A percentile compares a stretch with the other conserved stretches of the same genome.
phyloP scores from a whole-genome alignment of 768 basidiomycete genomes.

The Russula vinacea region DNA sequence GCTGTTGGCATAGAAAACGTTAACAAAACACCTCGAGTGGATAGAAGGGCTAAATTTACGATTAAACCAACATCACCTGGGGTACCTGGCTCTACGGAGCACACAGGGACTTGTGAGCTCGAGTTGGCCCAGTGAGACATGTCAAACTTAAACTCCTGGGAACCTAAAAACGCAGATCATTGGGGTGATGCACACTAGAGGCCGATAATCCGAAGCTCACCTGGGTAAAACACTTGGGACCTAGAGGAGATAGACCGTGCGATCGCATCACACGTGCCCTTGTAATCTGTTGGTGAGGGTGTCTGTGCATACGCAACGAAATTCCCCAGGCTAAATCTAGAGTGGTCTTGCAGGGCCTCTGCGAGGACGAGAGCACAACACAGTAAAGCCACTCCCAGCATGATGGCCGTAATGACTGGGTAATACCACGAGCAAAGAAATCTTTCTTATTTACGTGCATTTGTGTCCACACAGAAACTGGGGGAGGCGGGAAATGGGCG shows the following conservation, averaged over 20 bases:
- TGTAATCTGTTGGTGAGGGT: neutral
- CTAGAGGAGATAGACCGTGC: neutral
- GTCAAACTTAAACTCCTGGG: conserved; percentile 14
- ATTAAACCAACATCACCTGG: conserved; percentile 25
- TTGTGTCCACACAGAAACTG: no score
- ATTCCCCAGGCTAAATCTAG: neutral
- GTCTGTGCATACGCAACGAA: neutral
- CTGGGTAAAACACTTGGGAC: conserved; percentile 18
- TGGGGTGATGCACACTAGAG: neutral
- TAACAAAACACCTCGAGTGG: neutral
- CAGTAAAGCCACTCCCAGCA: no score
- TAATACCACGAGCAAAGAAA: no score
- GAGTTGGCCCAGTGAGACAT: conserved; percentile 26
- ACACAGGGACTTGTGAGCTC: conserved; percentile 24
- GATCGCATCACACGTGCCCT: neutral
- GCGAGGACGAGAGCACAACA: neutral
- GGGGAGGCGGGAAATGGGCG: no score
- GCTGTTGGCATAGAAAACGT: neutral
- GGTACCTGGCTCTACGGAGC: conserved; percentile 28
- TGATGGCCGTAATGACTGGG: no score
- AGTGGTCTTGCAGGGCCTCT: neutral
- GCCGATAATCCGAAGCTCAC: neutral
- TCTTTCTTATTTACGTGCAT: no score
- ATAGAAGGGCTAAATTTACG: conserved; percentile 1
- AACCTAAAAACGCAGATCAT: neutral